Conservation (phyloP, 495 filamentous ascomycete genomes). For the Lineolata rhizophorae region DNA sequence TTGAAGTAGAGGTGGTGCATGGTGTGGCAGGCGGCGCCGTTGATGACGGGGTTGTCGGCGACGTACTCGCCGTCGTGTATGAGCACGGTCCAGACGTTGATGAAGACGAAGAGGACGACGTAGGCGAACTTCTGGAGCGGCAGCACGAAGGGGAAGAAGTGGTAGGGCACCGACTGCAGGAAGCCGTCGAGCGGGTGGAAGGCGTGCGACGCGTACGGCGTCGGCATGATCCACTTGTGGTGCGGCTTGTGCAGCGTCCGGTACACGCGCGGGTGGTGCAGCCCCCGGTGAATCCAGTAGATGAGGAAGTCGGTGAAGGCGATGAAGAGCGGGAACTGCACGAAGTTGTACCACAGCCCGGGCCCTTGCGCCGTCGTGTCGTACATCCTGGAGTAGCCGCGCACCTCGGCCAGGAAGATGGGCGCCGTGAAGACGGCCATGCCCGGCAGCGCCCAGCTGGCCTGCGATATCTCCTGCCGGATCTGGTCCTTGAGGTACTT, state of each 20-base stretch:
- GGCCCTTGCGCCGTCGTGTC: slow-evolving; percentile 49
- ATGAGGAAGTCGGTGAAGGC: slow-evolving; percentile 82
- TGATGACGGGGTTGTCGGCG: slow-evolving; percentile 69
- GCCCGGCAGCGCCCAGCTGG: slow-evolving; percentile 47
- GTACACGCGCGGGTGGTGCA: slow-evolving; percentile 72
- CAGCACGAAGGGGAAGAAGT: slow-evolving; percentile 83
- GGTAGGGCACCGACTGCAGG: slow-evolving; percentile 81
- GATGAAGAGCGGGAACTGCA: slow-evolving; percentile 87
- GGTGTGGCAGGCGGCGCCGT: slow-evolving; percentile 89
- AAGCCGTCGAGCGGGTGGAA: slow-evolving; percentile 93
- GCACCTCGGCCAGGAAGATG: slow-evolving; percentile 66
- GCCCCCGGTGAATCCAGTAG: slow-evolving; percentile 83
- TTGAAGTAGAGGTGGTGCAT: slow-evolving; percentile 97
- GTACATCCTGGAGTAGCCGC: slow-evolving; percentile 76
- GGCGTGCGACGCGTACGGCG: slow-evolving; percentile 74
- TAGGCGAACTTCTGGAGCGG: slow-evolving; percentile 83
- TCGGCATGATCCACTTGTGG: slow-evolving; percentile 99
- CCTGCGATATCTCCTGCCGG: slow-evolving; percentile 61
- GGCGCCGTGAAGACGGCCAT: slow-evolving; percentile 72
- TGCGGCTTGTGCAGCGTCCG: slow-evolving; percentile 86
- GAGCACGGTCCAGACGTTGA: slow-evolving; percentile 94
- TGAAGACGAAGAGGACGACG: slow-evolving; percentile 67
- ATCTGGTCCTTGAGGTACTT: slow-evolving; percentile 95
- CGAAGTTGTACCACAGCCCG: slow-evolving; percentile 49
- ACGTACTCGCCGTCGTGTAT: slow-evolving; percentile 97